These are phyloP conservation scores for Ramaria sp. DNA, from an alignment of 768 basidiomycete genomes.

Conservation along the genomic window DNA sequence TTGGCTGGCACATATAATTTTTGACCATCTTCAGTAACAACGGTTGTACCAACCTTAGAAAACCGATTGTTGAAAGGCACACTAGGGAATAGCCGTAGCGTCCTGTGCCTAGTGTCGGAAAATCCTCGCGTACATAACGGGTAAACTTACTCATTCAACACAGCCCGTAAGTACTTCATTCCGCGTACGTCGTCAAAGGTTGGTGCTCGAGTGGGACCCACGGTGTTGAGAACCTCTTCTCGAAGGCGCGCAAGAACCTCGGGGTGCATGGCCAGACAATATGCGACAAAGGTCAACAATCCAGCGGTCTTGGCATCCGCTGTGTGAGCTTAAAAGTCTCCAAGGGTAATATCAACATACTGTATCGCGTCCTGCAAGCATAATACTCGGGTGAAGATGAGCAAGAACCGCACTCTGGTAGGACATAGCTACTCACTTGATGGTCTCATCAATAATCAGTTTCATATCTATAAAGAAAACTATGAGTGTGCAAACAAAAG, in stretches of 20 bases:
- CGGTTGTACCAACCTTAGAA: constrained; percentile 26
- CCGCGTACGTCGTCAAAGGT: constrained; percentile 45
- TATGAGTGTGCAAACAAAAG: constrained; percentile 33
- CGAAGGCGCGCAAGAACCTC: constrained; percentile 34
- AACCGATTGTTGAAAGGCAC: constrained; percentile 29
- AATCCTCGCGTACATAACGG: background rate
- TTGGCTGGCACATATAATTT: constrained; percentile 44
- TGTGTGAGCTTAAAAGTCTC: background rate
- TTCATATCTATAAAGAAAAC: constrained; percentile 25
- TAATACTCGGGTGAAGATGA: constrained; percentile 19
- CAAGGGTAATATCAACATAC: background rate
- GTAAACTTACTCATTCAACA: constrained; percentile 38
- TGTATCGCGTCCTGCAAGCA: constrained; percentile 33
- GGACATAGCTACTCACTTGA: constrained; percentile 23
- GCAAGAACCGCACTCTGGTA: background rate
- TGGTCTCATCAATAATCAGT: constrained; percentile 37
- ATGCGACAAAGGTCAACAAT: constrained; percentile 41
- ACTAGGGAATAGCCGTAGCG: constrained; percentile 40
- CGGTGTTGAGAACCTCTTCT: constrained; percentile 35
- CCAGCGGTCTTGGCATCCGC: constrained; percentile 27
- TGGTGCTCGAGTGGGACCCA: constrained; percentile 35
- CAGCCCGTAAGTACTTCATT: constrained; percentile 49
- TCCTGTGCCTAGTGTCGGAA: constrained; percentile 11
- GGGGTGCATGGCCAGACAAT: constrained; percentile 46
- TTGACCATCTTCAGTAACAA: constrained; percentile 27